Percentiles rank a stretch among this genome's conserved stretches.
Conservation (phyloP, 306 rosid species). For the Lupinus albus region DNA sequence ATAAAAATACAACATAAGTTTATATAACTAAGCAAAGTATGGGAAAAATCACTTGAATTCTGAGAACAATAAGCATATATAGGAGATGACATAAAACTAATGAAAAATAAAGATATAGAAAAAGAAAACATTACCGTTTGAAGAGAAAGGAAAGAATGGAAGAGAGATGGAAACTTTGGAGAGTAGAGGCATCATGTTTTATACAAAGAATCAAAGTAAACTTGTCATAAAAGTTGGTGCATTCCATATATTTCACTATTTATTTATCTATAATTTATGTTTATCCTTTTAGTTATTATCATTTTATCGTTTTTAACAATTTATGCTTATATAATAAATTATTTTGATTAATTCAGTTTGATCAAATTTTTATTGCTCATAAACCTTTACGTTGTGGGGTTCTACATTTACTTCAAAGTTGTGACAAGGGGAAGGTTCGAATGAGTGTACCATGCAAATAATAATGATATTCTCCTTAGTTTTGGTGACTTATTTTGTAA, state of each 20-base stretch:
- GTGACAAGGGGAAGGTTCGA: no score
- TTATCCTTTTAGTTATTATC: no score
- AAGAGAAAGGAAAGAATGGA: slow-evolving; percentile 26
- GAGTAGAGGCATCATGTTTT: not conserved
- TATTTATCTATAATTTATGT: no score
- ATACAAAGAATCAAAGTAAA: not conserved
- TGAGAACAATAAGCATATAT: not conserved
- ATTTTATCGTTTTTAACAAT: no score
- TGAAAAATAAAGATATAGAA: slow-evolving; percentile 6
- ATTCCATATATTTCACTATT: not conserved
- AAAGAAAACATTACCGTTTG: slow-evolving; percentile 38
- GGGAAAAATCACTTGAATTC: slow-evolving; percentile 22
- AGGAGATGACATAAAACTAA: slow-evolving; percentile 10
- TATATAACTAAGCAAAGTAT: slow-evolving; percentile 1
- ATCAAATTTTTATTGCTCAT: no score
- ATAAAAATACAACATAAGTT: not conserved
- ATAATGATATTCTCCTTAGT: no score
- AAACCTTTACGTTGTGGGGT: no score
- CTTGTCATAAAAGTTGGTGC: slow-evolving; percentile 16
- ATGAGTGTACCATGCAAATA: no score
- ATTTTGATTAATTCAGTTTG: no score
- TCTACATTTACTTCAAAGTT: no score
- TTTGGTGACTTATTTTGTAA: no score
- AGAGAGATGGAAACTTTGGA: slow-evolving; percentile 21
- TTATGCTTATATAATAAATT: no score